phyloP scores from a whole-genome alignment of 805 yeast genomes.

The Blastobotrys mokoenaii region DNA sequence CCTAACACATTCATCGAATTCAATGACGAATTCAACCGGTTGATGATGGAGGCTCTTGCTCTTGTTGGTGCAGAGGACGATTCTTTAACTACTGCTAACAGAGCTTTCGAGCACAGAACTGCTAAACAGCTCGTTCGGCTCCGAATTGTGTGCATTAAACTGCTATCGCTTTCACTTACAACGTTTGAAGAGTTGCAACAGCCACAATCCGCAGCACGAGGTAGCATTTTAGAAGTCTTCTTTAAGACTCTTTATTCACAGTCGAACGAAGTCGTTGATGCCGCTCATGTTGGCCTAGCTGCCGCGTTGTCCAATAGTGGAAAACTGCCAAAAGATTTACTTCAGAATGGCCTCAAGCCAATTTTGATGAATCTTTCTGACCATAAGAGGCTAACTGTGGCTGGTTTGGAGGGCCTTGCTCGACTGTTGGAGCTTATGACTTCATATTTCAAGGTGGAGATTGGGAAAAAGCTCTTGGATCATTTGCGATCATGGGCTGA shows the following conservation, averaged over 20 bases:
- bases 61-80: conserved; percentile 97
- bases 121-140: conserved; percentile 80
- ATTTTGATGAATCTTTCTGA: conserved; percentile 93
- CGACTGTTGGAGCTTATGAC: conserved; percentile 76
- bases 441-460: conserved; percentile 92
- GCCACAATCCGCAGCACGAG: conserved; percentile 43
- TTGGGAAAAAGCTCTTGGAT: conserved; percentile 85
- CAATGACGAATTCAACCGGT: conserved; percentile 79
- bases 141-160: conserved; percentile 80
- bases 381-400: conserved; percentile 79
- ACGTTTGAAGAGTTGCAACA: conserved; percentile 67
- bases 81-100: conserved; percentile 78
- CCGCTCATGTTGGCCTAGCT: conserved; percentile 84
- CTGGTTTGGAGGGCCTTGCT: conserved; percentile 87
- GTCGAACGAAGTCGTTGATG: conserved; percentile 80
- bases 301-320: conserved; percentile 77
- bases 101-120: conserved; percentile 78
- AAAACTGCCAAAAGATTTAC: conserved; percentile 82
- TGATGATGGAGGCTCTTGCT: conserved; percentile 84
- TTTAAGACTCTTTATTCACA: conserved; percentile 86
- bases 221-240: conserved; percentile 83
- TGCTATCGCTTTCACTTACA: conserved; percentile 74
- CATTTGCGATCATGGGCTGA: conserved; percentile 96
- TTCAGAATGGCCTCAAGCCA: conserved; percentile 94
- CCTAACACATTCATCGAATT: conserved; percentile 77